phyloP scores from a whole-genome alignment of 345 rosid genomes.

The Laguncularia racemosa region DNA sequence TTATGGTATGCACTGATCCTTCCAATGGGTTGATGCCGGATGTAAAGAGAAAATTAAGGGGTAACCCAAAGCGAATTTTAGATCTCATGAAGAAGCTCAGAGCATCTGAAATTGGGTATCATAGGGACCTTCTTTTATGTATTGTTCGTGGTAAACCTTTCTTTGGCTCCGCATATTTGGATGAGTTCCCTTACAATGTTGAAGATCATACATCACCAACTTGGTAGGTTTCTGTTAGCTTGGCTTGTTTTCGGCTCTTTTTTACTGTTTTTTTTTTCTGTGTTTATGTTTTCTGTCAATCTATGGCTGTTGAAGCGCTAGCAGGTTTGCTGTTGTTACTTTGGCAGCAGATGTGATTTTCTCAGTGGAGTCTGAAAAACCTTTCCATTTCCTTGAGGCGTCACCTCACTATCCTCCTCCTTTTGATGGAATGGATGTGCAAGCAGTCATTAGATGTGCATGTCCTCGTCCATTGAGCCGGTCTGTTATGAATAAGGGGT shows the following conservation, averaged over 20 bases:
- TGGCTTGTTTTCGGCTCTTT: constrained; percentile 1
- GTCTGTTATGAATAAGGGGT: constrained; percentile 67
- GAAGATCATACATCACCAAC: constrained; percentile 69
- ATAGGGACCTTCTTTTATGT: constrained; percentile 75
- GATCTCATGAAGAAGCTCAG: constrained; percentile 79
- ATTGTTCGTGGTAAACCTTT: constrained; percentile 60
- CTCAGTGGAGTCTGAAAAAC: constrained; percentile 38
- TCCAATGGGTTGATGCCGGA: constrained; percentile 86
- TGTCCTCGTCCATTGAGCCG: constrained; percentile 71
- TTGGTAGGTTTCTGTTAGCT: constrained; percentile 55
- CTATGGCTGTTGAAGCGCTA: constrained; percentile 34
- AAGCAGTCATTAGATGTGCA: constrained; percentile 54
- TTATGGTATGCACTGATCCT: constrained; percentile 76
- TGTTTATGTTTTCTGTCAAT: constrained; percentile 8
- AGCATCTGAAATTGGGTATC: constrained; percentile 57
- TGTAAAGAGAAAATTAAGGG: constrained; percentile 51
- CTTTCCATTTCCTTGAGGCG: constrained; percentile 50
- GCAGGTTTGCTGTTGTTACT: constrained; percentile 79
- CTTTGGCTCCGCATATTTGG: constrained; percentile 67
- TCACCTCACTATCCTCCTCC: constrained; percentile 29
- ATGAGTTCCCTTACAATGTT: constrained; percentile 80
- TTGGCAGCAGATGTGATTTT: constrained; percentile 74
- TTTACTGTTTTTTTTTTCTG: constrained; percentile 9
- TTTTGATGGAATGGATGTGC: constrained; percentile 39
- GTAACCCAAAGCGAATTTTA: constrained; percentile 63